Percentiles rank a stretch among this genome's conserved stretches.
Conservation (phyloP, 352 stramenopile species). For the Globisporangium emineosum region DNA sequence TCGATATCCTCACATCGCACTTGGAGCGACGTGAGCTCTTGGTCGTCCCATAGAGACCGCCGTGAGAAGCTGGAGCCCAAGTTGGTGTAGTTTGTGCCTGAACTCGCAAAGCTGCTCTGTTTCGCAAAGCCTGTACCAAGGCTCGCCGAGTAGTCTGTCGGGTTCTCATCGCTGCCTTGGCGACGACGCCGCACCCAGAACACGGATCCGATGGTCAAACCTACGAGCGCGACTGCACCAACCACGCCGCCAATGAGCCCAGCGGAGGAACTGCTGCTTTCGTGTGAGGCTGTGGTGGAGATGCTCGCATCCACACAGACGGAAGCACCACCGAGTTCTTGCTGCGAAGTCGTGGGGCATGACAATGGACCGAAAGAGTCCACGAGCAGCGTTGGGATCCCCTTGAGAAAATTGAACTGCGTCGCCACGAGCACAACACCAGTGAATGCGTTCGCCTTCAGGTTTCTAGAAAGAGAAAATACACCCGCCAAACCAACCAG, state of each 20-base stretch:
- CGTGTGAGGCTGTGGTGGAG: not conserved
- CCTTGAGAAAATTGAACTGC: slow-evolving; percentile 12
- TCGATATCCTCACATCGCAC: slow-evolving; percentile 47
- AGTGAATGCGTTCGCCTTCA: slow-evolving; percentile 14
- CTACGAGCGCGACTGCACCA: not conserved
- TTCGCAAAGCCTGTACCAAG: not conserved
- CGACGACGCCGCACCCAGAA: slow-evolving; percentile 10
- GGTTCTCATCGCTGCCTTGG: not conserved
- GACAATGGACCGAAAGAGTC: slow-evolving; percentile 9
- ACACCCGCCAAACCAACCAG: not conserved
- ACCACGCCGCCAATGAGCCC: slow-evolving; percentile 7
- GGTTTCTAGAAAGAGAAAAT: not conserved
- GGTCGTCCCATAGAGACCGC: slow-evolving; percentile 47
- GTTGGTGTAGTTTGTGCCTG: slow-evolving; percentile 9
- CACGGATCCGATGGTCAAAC: slow-evolving; percentile 5
- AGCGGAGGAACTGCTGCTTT: not conserved
- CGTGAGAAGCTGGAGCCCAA: slow-evolving; percentile 9
- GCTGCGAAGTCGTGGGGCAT: slow-evolving; percentile 2
- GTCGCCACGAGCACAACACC: not conserved
- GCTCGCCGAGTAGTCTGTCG: slow-evolving; percentile 5
- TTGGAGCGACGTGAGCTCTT: slow-evolving; percentile 46
- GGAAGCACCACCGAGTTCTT: not conserved
- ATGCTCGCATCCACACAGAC: slow-evolving; percentile 6
- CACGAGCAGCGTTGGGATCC: slow-evolving; percentile 9
- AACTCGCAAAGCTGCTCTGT: slow-evolving; percentile 1